Percentiles rank a stretch among this genome's conserved stretches.
Evolutionary conservation across 2,329 filamentous ascomycete species (phyloP).

Genomic region (Trichoderma brevicompactum): DNA sequence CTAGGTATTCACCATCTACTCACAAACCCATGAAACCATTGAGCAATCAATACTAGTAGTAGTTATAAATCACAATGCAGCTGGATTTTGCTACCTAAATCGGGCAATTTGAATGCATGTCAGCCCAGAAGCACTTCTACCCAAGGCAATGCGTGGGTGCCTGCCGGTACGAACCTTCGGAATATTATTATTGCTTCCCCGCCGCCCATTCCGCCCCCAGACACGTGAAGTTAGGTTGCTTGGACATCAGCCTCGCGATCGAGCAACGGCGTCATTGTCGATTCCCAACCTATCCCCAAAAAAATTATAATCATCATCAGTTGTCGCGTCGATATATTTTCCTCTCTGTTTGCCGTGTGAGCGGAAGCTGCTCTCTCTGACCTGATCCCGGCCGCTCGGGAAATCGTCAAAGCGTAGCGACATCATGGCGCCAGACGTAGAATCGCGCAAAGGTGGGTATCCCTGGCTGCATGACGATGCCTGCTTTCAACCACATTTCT

Average conservation of each 20-base stretch:
- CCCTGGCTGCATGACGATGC: neutral
- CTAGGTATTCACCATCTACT: too few species aligned
- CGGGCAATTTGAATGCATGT: too few species aligned
- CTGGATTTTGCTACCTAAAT: too few species aligned
- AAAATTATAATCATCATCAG: neutral
- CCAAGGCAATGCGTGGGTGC: too few species aligned
- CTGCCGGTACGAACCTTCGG: neutral
- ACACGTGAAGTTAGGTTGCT: constrained; percentile 27
- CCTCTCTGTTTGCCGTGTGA: neutral
- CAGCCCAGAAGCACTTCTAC: too few species aligned
- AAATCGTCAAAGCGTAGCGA: neutral
- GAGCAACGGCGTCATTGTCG: neutral
- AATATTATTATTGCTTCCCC: constrained; percentile 25
- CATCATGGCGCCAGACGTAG: constrained; percentile 33
- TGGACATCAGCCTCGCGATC: constrained; percentile 27
- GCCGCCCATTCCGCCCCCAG: neutral
- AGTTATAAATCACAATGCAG: too few species aligned
- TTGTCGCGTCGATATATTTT: neutral
- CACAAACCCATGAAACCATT: too few species aligned
- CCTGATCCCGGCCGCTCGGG: neutral
- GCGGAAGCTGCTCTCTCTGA: neutral
- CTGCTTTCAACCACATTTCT: neutral
- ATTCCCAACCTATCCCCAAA: neutral
- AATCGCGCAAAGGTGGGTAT: constrained; percentile 40
- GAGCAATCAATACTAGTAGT: too few species aligned